Conservation (phyloP, 176 grass and related monocot species). For the Juncus effusus region DNA sequence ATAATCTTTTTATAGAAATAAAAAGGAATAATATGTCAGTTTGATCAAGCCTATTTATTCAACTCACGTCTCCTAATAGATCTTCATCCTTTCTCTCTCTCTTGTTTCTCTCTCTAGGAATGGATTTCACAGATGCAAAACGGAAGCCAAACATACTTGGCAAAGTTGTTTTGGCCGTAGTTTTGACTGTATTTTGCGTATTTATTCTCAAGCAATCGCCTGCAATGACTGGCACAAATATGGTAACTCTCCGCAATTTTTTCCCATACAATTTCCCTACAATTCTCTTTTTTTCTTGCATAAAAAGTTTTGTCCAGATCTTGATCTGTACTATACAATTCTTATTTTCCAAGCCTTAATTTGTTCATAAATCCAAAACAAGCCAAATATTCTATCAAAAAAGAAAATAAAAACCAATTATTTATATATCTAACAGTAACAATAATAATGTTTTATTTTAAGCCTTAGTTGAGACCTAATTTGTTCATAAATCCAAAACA, state of each 20-base stretch:
- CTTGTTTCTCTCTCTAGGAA: conserved; percentile 50
- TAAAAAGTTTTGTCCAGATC: background rate
- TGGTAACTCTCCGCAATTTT: conserved; percentile 46
- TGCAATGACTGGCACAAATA: conserved; percentile 64
- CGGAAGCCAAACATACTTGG: conserved; percentile 72
- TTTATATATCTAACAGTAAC: too few relatives aligned
- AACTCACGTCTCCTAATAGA: conserved; percentile 8
- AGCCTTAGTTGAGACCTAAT: too few relatives aligned
- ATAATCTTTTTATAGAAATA: background rate
- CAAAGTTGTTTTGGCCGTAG: conserved; percentile 58
- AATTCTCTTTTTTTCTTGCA: conserved; percentile 12
- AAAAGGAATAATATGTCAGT: too few relatives aligned
- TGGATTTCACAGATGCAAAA: conserved; percentile 88
- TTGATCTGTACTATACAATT: too few relatives aligned
- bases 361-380: too few relatives aligned
- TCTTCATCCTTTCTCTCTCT: conserved; percentile 27
- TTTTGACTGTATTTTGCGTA: conserved; percentile 72
- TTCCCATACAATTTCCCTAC: background rate
- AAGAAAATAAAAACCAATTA: too few relatives aligned
- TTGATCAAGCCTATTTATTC: conserved; percentile 29
- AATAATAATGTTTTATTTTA: too few relatives aligned
- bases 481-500: too few relatives aligned
- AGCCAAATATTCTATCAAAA: too few relatives aligned
- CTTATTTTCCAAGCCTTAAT: too few relatives aligned
- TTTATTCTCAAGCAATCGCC: conserved; percentile 95